Evolutionary conservation across 768 basidiomycete species (phyloP), one percentile per base, ranked within the genome.

Genomic region (Tubosaeta sp.): DNA sequence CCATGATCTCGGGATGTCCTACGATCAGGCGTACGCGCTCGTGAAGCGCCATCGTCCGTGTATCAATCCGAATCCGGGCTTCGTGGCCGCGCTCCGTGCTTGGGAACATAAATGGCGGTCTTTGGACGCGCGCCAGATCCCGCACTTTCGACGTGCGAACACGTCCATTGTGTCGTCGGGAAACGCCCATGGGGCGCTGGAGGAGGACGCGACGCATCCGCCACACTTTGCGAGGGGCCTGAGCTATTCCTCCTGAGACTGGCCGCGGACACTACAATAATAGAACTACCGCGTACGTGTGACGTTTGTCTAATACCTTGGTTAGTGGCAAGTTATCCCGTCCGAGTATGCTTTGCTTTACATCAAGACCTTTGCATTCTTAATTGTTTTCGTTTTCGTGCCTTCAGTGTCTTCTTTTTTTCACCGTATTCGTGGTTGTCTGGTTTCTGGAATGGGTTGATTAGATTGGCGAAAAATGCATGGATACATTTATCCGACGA

Each of bases 41-140:
- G 75, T 87, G 55, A 80, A 80, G 58, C 77, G 77, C 50, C 81
- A 82, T 57, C 79, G 88, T 17, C 80, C 86, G 5, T 91, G 88
- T 61, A 73, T 84, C 55, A 86, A 88, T 62, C 88, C 88, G 14
- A 91, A 91, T 60, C 71, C 84, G n/a, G 87, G 85, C 5, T 91
- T 90, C 60, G 80, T 88, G 17, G 65, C 72, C 1, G 77, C 79
- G 0, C 67, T 86, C 13, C 73, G 76, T 19, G 80, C 82, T 26
- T 86, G 83, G 83, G 84, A 85, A 53, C 51, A 29, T 9, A 61
- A 52, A 37, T 71, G 71, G 71, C 63, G 58, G 10, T 59, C 67
- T 6, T 46, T 42, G 1, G 43, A 48, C 0, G 42, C 61, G 2
- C 37, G 44, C 0, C 54, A 67, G 12, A 52, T 43, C 4, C 59